Evolutionary conservation across 345 rosid genomes (phyloP).

Genomic region (Linum tenue): DNA sequence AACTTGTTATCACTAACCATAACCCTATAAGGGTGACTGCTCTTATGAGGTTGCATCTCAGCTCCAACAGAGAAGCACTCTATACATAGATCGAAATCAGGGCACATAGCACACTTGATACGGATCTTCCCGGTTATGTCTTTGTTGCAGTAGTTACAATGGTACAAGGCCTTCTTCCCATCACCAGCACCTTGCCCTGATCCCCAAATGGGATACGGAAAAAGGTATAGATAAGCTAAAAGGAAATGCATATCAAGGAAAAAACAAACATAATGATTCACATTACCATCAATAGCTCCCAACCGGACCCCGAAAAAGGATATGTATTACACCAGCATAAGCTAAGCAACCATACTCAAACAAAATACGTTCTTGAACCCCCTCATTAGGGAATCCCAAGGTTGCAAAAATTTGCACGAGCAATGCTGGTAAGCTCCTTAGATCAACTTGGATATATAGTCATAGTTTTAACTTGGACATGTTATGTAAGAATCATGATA

Average conservation of each 20-base stretch:
- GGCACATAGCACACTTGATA: conserved; percentile 85
- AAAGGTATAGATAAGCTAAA: background rate
- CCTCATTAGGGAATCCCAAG: background rate
- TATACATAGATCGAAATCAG: conserved; percentile 91
- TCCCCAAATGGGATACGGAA: conserved; percentile 8
- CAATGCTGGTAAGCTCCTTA: background rate
- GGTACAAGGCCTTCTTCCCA: conserved; percentile 78
- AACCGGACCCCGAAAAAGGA: background rate
- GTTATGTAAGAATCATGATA: no score
- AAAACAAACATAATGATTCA: conserved; percentile 6
- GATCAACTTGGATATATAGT: background rate
- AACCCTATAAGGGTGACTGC: conserved; percentile 80
- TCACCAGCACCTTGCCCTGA: conserved; percentile 71
- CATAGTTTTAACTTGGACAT: no score
- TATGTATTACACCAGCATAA: background rate
- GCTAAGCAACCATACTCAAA: background rate
- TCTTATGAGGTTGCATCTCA: conserved; percentile 81
- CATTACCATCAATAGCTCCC: background rate
- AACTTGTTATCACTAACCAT: conserved; percentile 51
- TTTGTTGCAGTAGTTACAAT: conserved; percentile 96
- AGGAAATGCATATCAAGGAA: background rate
- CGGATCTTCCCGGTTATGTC: conserved; percentile 85
- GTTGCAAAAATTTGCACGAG: background rate
- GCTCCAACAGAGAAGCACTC: conserved; percentile 97
- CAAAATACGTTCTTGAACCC: background rate